Conservation (phyloP, 192 early-diverging fungal species). For the Backusella macrospora region DNA sequence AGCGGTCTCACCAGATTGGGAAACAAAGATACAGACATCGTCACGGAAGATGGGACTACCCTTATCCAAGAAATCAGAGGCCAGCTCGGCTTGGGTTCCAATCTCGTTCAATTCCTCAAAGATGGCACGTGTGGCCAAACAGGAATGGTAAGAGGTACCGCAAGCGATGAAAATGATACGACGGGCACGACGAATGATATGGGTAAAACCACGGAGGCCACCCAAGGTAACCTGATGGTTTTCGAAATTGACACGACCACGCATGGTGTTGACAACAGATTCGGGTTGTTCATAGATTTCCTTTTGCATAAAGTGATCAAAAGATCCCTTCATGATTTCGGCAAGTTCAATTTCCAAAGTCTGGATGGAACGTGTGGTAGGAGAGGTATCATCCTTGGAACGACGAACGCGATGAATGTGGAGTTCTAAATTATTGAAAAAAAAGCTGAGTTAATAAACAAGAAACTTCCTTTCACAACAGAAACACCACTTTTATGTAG, state of each 20-base stretch:
- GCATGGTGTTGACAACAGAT: constrained; percentile 99
- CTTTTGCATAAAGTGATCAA: constrained; percentile 99
- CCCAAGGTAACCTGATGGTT: constrained; percentile 89
- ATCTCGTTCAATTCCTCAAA: constrained; percentile 99
- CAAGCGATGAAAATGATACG: constrained; percentile 97
- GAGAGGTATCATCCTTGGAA: constrained; percentile 78
- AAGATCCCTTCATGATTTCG: constrained; percentile 96
- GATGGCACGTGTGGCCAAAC: constrained; percentile 92
- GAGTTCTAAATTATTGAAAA: constrained; percentile 58
- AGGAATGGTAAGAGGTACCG: constrained; percentile 96
- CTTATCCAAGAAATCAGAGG: constrained; percentile 95
- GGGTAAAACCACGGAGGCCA: constrained; percentile 89
- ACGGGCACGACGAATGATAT: constrained; percentile 92
- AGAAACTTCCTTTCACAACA: too few relatives aligned
- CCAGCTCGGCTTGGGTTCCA: constrained; percentile 87
- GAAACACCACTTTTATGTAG: too few relatives aligned
- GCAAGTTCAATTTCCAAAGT: constrained; percentile 98
- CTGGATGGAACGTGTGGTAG: constrained; percentile 93
- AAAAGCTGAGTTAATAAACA: neutral
- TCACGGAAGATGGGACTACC: constrained; percentile 98
- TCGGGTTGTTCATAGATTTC: constrained; percentile 99
- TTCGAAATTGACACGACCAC: constrained; percentile 98
- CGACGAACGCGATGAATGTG: constrained; percentile 98
- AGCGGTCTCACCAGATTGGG: constrained; percentile 98
- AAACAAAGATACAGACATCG: constrained; percentile 99